A percentile compares a stretch with the other conserved stretches of the same genome.
These are phyloP conservation scores for Artemisia tridentata DNA, from an alignment of 129 eudicot genomes.

Conservation along the genomic window DNA sequence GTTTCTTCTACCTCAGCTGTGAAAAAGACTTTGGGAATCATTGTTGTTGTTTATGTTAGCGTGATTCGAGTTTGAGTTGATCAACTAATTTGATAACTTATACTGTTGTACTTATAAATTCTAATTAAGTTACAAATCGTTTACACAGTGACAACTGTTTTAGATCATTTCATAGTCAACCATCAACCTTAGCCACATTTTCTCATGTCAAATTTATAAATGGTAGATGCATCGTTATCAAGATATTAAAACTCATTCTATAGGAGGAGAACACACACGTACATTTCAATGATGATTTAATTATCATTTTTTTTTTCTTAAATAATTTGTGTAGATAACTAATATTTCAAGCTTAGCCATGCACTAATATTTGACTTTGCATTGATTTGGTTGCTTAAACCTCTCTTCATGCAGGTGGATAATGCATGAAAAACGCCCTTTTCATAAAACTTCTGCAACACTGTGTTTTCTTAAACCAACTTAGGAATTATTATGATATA, in stretches of 20 bases:
- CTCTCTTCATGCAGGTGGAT: not conserved
- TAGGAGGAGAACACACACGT: not conserved
- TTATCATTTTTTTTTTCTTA: not conserved
- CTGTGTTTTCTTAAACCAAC: not conserved
- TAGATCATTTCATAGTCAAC: not conserved
- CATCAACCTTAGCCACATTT: not conserved
- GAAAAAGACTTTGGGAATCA: too few species aligned
- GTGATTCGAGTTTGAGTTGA: too few species aligned
- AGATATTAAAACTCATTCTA: not conserved
- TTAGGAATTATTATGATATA: too few species aligned
- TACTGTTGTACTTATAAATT: too few species aligned
- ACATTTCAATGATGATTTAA: not conserved
- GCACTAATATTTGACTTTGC: not conserved
- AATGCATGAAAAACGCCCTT: not conserved
- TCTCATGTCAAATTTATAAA: not conserved
- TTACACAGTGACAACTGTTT: not conserved
- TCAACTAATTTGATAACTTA: too few species aligned
- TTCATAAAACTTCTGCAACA: not conserved
- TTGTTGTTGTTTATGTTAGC: too few species aligned
- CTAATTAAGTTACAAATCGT: too few species aligned
- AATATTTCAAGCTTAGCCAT: not conserved
- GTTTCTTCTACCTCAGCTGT: too few species aligned
- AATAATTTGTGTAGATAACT: constrained; percentile 4
- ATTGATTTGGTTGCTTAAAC: not conserved
- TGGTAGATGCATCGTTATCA: not conserved